Base-by-base conservation (phyloP, 495 filamentous ascomycete genomes). In the Pseudevernia furfuracea region DNA sequence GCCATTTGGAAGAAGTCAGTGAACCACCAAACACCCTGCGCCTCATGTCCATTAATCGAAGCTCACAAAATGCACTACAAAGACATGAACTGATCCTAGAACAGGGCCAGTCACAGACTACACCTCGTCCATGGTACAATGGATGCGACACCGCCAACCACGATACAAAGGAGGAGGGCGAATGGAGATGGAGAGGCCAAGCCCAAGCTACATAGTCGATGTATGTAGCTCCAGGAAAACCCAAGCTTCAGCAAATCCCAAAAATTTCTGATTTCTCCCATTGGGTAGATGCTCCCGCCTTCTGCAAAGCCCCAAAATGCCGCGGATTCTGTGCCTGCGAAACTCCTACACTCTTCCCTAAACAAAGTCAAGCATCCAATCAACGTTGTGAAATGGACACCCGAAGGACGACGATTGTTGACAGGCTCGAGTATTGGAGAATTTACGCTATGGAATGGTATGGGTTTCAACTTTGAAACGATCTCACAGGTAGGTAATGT, bases 381-480 rank as follows among this genome's bases (percentile, higher is more conserved):
- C 70, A 96, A 96, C 49, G 89, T 96, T n/a, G 91, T 98, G 53
- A 81, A 89, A 77, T 98, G 94, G 94, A 98, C 94, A 4, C 94
- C 94, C 0, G 94, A 98, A 77, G 94, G 94, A 44, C 85, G 94
- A 66, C 81, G 94, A 65, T 76, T 98, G 55, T 80, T 98, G 70
- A 97, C 94, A 1, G 94, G 90, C 28, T 93, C 90, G 2, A 93
- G 91, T 72, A 97, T 92, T 70, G 94, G 94, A 62, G 94, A 98
- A 73, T 98, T 98, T 69, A 98, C 95, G 57, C 77, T 98, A 6
- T 98, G 94, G 94, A 98, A 98, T 74, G 94, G 94, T 64, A 97
- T 91, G 56, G 94, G 90, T 1, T 98, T 98, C 80, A 98, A 98
- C 73, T 98, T 98, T 70, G 94, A 98, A 78, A 98, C 94, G 2